Percentiles rank a stretch among this genome's conserved stretches.
Conservation (phyloP, 2,329 filamentous ascomycete species). For the Ophiostoma ips region DNA sequence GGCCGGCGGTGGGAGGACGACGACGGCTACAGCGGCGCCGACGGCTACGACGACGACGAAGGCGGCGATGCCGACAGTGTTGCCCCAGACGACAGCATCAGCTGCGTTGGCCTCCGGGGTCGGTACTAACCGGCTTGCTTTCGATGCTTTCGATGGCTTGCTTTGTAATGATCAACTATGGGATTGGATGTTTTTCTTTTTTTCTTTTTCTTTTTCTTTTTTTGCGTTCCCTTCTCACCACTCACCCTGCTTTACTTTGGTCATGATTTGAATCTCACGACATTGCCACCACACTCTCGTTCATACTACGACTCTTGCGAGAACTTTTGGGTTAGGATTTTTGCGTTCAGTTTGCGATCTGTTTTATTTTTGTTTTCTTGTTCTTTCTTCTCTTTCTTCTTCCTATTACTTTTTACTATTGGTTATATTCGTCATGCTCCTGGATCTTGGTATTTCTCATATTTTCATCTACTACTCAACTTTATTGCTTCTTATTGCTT, state of each 20-base stretch:
- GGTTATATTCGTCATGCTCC: neutral
- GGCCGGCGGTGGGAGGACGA: slow-evolving; percentile 7
- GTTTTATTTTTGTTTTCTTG: neutral
- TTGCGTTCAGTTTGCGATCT: neutral
- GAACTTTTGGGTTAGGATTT: neutral
- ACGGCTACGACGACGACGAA: slow-evolving; percentile 1
- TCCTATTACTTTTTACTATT: too few relatives aligned
- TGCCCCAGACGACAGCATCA: slow-evolving; percentile 48
- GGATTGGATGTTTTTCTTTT: too few relatives aligned
- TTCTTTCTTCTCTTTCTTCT: neutral
- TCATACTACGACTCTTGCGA: neutral
- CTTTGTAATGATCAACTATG: too few relatives aligned
- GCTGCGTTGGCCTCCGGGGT: slow-evolving; percentile 37
- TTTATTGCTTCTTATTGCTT: neutral
- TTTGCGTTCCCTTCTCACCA: too few relatives aligned
- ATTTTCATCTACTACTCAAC: too few relatives aligned
- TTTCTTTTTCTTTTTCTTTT: too few relatives aligned
- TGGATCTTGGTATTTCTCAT: neutral
- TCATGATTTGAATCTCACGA: neutral
- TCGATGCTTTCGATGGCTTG: too few relatives aligned
- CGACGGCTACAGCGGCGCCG: slow-evolving; percentile 4
- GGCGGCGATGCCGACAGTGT: slow-evolving; percentile 30
- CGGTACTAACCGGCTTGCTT: slow-evolving; percentile 12
- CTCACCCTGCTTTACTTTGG: too few relatives aligned
- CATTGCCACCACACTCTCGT: neutral